A percentile compares a stretch with the other conserved stretches of the same genome.
Evolutionary conservation across 2,329 filamentous ascomycete species (phyloP).

Genomic region (Microcyclospora tardicrescens): DNA sequence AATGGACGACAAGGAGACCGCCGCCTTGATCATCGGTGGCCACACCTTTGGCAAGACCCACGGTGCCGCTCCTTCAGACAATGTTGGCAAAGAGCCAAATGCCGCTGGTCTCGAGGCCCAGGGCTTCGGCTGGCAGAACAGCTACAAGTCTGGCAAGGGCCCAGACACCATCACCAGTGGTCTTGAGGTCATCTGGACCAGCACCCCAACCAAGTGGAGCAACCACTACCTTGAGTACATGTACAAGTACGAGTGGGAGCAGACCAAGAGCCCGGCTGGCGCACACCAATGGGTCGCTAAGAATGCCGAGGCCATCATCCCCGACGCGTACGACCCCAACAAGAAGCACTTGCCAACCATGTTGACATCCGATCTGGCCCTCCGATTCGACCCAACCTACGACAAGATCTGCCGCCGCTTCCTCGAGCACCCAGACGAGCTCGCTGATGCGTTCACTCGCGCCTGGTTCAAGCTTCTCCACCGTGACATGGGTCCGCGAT

Average conservation of each 20-base stretch:
- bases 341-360: conserved; percentile 66
- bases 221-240: conserved; percentile 63
- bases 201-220: conserved; percentile 63
- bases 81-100: conserved; percentile 56
- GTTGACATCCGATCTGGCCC: conserved; percentile 61
- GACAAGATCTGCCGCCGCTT: conserved; percentile 64
- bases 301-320: conserved; percentile 52
- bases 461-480: conserved; percentile 79
- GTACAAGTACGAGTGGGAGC: conserved; percentile 67
- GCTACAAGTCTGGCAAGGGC: conserved; percentile 52
- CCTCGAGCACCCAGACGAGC: conserved; percentile 54
- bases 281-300: conserved; percentile 68
- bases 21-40: conserved; percentile 64
- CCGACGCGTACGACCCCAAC: conserved; percentile 54
- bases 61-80: conserved; percentile 51
- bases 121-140: conserved; percentile 62
- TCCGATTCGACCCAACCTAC: conserved; percentile 58
- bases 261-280: conserved; percentile 61
- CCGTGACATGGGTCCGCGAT: conserved; percentile 61
- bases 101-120: conserved; percentile 51
- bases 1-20: conserved; percentile 74
- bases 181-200: conserved; percentile 69
- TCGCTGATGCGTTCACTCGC: conserved; percentile 55
- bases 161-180: conserved; percentile 61
- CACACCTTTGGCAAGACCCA: conserved; percentile 75